These are phyloP conservation scores for Globisporangium cystogenes DNA, from an alignment of 352 stramenopile genomes.

Conservation along the genomic window DNA sequence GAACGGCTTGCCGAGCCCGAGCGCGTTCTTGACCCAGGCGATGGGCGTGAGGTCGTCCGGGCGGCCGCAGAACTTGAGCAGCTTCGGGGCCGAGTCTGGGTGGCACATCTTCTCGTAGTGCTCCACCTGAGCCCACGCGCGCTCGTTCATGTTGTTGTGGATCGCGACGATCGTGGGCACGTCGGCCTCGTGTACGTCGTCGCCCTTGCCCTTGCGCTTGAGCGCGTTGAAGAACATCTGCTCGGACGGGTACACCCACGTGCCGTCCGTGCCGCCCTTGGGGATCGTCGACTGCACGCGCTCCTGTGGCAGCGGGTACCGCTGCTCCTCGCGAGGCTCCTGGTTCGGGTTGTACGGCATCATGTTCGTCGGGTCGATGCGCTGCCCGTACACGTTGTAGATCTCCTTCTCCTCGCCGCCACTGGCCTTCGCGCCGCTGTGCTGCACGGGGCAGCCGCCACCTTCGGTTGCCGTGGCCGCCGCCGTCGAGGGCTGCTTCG, in stretches of 20 bases:
- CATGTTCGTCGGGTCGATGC: constrained; percentile 97
- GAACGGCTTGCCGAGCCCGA: constrained; percentile 91
- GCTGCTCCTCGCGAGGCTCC: constrained; percentile 89
- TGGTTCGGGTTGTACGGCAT: constrained; percentile 97
- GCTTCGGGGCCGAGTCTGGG: constrained; percentile 75
- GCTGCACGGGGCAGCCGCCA: constrained; percentile 54
- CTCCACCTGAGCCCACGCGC: constrained; percentile 95
- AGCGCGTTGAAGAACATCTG: constrained; percentile 99
- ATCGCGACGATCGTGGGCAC: constrained; percentile 96
- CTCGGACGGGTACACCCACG: constrained; percentile 97
- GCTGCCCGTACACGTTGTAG: constrained; percentile 98
- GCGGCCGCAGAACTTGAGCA: constrained; percentile 96
- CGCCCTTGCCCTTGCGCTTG: constrained; percentile 95
- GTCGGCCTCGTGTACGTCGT: constrained; percentile 93
- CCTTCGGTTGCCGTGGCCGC: too few relatives aligned
- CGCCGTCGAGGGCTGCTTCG: constrained; percentile 16
- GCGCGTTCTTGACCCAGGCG: constrained; percentile 87
- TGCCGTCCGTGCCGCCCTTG: constrained; percentile 92
- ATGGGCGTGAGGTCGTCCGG: constrained; percentile 96
- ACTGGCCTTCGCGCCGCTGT: constrained; percentile 2
- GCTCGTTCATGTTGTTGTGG: constrained; percentile 99
- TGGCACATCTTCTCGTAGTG: constrained; percentile 95
- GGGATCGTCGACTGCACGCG: constrained; percentile 95
- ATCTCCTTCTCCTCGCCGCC: constrained; percentile 35
- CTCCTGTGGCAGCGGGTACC: constrained; percentile 86